phyloP scores from a whole-genome alignment of 2,329 filamentous ascomycete species.

The Tolypocladium nubicola region DNA sequence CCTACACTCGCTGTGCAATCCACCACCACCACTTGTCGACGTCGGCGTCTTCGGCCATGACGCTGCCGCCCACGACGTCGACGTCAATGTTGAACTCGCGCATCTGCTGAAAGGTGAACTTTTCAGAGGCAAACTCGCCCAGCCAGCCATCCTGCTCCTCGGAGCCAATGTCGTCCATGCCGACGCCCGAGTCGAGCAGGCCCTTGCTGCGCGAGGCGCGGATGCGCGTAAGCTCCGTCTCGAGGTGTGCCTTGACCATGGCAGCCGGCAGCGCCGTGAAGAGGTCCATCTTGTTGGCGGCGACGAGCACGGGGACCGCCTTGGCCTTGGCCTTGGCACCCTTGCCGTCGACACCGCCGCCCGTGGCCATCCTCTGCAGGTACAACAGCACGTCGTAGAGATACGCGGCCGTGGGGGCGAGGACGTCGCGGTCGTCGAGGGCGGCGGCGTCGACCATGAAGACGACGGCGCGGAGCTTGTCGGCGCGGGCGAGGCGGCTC shows the following conservation, averaged over 20 bases:
- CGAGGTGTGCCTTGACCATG: constrained; percentile 64
- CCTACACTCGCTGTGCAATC: constrained; percentile 65
- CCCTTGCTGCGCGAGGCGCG: constrained; percentile 69
- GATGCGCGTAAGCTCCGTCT: constrained; percentile 72
- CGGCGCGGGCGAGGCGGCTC: constrained; percentile 29
- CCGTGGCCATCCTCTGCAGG: constrained; percentile 59
- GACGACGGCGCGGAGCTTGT: constrained; percentile 60
- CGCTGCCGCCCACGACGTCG: constrained; percentile 67
- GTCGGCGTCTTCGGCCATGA: constrained; percentile 53
- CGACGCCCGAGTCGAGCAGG: constrained; percentile 71
- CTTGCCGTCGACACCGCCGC: not conserved
- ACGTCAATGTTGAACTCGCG: constrained; percentile 73
- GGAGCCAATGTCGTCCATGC: constrained; percentile 45
- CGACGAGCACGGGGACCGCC: constrained; percentile 64
- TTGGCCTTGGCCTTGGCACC: constrained; percentile 27
- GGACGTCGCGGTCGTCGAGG: constrained; percentile 44
- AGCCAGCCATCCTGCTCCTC: constrained; percentile 78
- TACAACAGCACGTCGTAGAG: constrained; percentile 80
- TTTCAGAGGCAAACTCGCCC: constrained; percentile 66
- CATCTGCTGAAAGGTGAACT: constrained; percentile 74
- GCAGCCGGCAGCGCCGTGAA: constrained; percentile 81
- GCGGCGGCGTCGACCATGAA: constrained; percentile 83
- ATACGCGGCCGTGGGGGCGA: constrained; percentile 70
- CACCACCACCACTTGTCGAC: constrained; percentile 84
- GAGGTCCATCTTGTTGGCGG: constrained; percentile 90